Percentiles rank a stretch among this genome's conserved stretches.
These are phyloP conservation scores for Zea mays DNA, from an alignment of 176 grass and related monocot species.

Conservation along the genomic window DNA sequence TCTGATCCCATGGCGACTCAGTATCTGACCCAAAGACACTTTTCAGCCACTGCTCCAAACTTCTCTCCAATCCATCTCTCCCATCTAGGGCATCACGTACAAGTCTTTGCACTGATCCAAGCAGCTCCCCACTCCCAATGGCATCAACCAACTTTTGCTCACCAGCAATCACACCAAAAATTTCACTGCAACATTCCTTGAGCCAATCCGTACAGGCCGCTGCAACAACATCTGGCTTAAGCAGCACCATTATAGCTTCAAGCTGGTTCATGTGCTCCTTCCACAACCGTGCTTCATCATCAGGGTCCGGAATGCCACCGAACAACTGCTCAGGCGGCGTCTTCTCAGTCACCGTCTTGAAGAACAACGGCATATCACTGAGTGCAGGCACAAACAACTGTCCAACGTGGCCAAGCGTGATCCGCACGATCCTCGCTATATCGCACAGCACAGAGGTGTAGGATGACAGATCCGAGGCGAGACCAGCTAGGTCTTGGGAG, in stretches of 20 bases:
- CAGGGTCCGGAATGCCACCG: slow-evolving; percentile 87
- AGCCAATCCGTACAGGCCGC: slow-evolving; percentile 72
- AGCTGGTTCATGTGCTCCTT: slow-evolving; percentile 82
- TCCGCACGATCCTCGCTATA: slow-evolving; percentile 60
- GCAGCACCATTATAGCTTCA: slow-evolving; percentile 75
- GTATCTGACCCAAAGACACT: slow-evolving; percentile 84
- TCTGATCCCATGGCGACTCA: slow-evolving; percentile 95
- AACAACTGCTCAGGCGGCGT: slow-evolving; percentile 82
- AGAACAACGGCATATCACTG: slow-evolving; percentile 85
- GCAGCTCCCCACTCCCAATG: slow-evolving; percentile 63
- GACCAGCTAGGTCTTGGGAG: slow-evolving; percentile 58
- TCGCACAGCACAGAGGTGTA: slow-evolving; percentile 74
- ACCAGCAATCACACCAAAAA: slow-evolving; percentile 61
- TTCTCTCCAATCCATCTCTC: slow-evolving; percentile 66
- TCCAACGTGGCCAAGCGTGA: slow-evolving; percentile 74
- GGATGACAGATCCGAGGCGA: slow-evolving; percentile 54
- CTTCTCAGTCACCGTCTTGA: slow-evolving; percentile 76
- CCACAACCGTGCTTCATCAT: slow-evolving; percentile 76
- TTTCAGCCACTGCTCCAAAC: slow-evolving; percentile 92
- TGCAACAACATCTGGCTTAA: slow-evolving; percentile 64
- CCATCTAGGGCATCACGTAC: slow-evolving; percentile 64
- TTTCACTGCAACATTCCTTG: slow-evolving; percentile 66
- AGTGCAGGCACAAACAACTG: slow-evolving; percentile 79
- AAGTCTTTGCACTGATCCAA: slow-evolving; percentile 69
- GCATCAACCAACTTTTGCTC: slow-evolving; percentile 62